Evolutionary conservation across 1,284 basidiomycete genomes (phyloP).

Genomic region (Bjerkandera adusta): DNA sequence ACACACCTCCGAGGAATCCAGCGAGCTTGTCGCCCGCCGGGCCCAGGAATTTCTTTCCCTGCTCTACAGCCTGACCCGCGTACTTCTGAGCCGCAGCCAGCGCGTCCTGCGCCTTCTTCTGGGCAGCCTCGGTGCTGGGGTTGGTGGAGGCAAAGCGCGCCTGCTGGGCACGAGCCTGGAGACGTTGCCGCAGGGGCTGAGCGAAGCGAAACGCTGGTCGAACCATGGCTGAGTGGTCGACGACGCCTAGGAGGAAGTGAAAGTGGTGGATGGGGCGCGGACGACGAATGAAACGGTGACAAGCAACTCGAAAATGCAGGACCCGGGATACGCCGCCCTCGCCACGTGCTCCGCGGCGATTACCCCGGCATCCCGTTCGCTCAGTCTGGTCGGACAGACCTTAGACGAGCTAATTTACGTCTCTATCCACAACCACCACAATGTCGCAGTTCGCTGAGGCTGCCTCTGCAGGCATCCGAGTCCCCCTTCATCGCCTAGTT

Average conservation of each 20-base stretch:
- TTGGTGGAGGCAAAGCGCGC: conserved; percentile 30
- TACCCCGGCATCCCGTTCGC: too few species aligned
- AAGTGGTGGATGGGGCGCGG: conserved; percentile 10
- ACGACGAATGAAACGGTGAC: conserved; percentile 24
- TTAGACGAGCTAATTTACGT: too few species aligned
- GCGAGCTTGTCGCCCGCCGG: conserved; percentile 61
- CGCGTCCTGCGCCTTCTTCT: conserved; percentile 70
- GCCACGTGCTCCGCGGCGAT: conserved; percentile 13
- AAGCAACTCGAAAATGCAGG: conserved; percentile 15
- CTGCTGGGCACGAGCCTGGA: conserved; percentile 22
- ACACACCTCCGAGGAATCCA: conserved; percentile 65
- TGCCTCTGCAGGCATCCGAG: too few species aligned
- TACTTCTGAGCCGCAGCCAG: conserved; percentile 56
- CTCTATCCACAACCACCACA: too few species aligned
- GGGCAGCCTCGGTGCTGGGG: conserved; percentile 35
- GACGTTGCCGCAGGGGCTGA: conserved; percentile 28
- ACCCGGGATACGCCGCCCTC: conserved; percentile 14
- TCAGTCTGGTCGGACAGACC: too few species aligned
- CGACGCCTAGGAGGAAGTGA: conserved; percentile 18
- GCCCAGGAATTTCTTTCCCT: conserved; percentile 52
- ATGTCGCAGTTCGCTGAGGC: too few species aligned
- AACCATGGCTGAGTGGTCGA: conserved; percentile 25
- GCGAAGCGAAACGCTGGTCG: conserved; percentile 28
- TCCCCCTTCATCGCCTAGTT: not conserved
- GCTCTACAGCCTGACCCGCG: conserved; percentile 50